Percentiles rank a stretch among this genome's conserved stretches.
Evolutionary conservation across 169 alveolate genomes (phyloP).

Genomic region (Miamiensis avidus): DNA sequence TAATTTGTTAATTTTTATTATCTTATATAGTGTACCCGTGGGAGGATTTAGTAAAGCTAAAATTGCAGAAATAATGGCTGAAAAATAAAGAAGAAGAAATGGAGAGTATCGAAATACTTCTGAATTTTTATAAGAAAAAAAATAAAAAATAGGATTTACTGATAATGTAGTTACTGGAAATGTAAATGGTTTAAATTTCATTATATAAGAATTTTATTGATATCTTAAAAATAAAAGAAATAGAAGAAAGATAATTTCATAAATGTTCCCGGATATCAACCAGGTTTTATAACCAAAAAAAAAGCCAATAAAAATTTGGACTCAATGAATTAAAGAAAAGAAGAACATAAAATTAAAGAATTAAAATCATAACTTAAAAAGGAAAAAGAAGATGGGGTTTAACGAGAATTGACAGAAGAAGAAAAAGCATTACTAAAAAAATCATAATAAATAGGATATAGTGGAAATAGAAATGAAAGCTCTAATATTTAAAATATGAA

Average conservation of each 20-base stretch:
- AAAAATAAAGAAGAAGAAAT: background rate
- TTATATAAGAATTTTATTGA: background rate
- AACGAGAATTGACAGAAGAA: background rate
- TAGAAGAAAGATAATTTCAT: no score
- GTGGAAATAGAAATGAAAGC: background rate
- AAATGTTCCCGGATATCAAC: background rate
- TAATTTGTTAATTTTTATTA: no score
- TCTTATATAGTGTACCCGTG: background rate
- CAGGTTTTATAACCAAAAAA: background rate
- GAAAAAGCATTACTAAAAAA: background rate
- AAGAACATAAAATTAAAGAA: background rate
- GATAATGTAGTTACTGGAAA: background rate
- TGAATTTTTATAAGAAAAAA: no score
- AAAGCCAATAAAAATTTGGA: background rate
- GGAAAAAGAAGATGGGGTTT: background rate
- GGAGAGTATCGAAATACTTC: background rate
- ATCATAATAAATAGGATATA: background rate
- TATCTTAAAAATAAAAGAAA: background rate
- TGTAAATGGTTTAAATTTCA: background rate
- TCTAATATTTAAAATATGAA: no score
- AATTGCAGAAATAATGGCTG: background rate
- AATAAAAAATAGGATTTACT: background rate
- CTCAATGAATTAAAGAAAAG: background rate
- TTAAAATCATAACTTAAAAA: background rate
- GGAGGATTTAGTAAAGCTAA: no score